Base-by-base conservation (phyloP, 2,329 filamentous ascomycete genomes). In the Botrytis pseudocinerea region DNA sequence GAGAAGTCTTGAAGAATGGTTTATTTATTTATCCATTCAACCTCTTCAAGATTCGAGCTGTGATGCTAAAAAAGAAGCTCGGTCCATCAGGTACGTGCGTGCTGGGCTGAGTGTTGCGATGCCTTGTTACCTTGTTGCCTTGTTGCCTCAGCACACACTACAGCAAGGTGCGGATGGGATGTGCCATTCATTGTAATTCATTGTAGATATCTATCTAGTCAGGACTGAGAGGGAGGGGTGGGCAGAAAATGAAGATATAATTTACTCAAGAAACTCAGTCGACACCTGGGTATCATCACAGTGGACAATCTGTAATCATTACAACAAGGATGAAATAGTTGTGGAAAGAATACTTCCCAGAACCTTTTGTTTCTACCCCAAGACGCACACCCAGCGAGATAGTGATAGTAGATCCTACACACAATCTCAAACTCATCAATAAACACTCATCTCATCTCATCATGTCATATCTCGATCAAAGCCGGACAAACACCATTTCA, bases 1-100 rank as follows among this genome's bases (percentile, higher is more conserved):
- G 18, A 18, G 28, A 22, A 59, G 10, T 14, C 14, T 28, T 57
- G 14, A 57, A 28, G n/a, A 28, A 8, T 18, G n/a, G 18, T 28
- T 57, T 7, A 57, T 57, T 57, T 28, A 28, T 57, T 28, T 57
- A 28, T 28, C n/a, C 51, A 18, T 28, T 28, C n/a, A 57, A 28
- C 14, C 51, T 28, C 51, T 57, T 28, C 51, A 16, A 57, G n/a
- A 57, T 57, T 57, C 51, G n/a, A 57, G 51, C 51, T 57, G n/a
- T 57, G 51, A 57, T 57, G n/a, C 51, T 57, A 57, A 57, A 57
- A 57, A 57, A 57, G 51, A 28, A 57, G 51, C 51, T 57, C 51
- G 51, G 51, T 57, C 51, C 51, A 57, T 57, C 51, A 28, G 48
- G 10, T 16, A 28, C 6, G 51, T n/a, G 25, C 48, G 48, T 51